Conservation (phyloP, 2,329 filamentous ascomycete genomes). For the Aspergillus sojae region DNA sequence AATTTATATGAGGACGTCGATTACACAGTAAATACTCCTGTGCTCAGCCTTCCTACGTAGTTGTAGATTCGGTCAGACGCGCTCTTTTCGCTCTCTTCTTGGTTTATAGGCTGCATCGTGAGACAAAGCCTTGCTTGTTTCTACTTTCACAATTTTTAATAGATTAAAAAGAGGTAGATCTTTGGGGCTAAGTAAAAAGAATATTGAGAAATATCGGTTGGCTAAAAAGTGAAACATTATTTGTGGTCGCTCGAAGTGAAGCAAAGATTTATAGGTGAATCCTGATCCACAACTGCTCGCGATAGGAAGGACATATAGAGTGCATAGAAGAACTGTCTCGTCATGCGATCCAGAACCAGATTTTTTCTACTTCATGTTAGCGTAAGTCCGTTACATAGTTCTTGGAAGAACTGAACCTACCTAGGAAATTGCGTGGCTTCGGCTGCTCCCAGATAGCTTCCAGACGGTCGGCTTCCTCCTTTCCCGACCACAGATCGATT, state of each 20-base stretch:
- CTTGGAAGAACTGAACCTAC: conserved; percentile 15
- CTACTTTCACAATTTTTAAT: no score
- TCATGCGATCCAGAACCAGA: conserved; percentile 38
- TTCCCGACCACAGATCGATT: conserved; percentile 29
- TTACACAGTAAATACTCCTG: no score
- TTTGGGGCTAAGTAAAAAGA: background rate
- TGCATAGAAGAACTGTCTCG: no score
- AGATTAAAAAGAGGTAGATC: no score
- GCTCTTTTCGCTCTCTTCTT: no score
- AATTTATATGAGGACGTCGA: no score
- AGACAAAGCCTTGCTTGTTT: no score
- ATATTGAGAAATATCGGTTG: rapidly evolving
- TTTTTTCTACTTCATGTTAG: conserved; percentile 22
- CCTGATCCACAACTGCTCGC: background rate
- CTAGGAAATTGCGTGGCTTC: conserved; percentile 32
- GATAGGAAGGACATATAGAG: background rate
- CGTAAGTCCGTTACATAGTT: no score
- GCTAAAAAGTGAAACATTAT: rapidly evolving
- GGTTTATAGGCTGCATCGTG: no score
- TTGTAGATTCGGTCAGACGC: no score
- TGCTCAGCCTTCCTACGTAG: no score
- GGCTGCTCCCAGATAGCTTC: conserved; percentile 34
- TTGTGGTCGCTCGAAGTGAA: background rate
- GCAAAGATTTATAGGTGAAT: background rate
- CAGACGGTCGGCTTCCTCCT: conserved; percentile 26